Percentiles rank a stretch among this genome's conserved stretches.
Conservation (phyloP, 192 early-diverging fungal species). For the Backusella australiensis region DNA sequence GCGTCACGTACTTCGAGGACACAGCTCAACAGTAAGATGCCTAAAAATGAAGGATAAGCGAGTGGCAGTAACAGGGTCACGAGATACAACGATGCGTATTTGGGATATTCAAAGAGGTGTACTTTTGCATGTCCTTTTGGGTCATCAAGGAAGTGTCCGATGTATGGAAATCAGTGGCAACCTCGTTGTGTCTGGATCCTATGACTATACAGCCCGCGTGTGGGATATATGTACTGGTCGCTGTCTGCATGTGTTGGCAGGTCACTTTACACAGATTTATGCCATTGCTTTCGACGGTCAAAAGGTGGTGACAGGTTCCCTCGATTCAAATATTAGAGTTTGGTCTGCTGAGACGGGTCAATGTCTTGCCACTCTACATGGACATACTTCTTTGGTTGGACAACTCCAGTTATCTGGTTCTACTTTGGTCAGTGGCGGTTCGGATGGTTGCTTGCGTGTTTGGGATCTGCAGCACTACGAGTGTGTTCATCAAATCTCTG, state of each 20-base stretch:
- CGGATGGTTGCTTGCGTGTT: conserved; percentile 87
- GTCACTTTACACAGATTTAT: conserved; percentile 95
- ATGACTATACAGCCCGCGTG: conserved; percentile 89
- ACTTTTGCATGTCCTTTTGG: conserved; percentile 73
- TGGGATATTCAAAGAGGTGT: conserved; percentile 78
- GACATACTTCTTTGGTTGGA: conserved; percentile 93
- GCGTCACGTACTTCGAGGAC: conserved; percentile 90
- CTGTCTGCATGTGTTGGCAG: conserved; percentile 70
- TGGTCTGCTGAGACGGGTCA: conserved; percentile 87
- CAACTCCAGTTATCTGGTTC: conserved; percentile 82
- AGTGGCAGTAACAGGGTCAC: conserved; percentile 87
- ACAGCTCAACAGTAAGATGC: conserved; percentile 96
- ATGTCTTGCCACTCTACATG: conserved; percentile 77
- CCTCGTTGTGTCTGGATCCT: conserved; percentile 86
- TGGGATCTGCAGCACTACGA: conserved; percentile 76
- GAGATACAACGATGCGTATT: conserved; percentile 90
- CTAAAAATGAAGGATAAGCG: conserved; percentile 72
- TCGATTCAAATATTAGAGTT: conserved; percentile 89
- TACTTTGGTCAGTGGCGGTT: conserved; percentile 86
- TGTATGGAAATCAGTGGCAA: conserved; percentile 87
- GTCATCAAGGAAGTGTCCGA: conserved; percentile 88
- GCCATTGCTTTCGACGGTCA: conserved; percentile 86
- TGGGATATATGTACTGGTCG: conserved; percentile 83
- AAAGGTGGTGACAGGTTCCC: conserved; percentile 84
- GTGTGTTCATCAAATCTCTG: conserved; percentile 62